Evolutionary conservation across 2,329 filamentous ascomycete genomes (phyloP).

Genomic region (Lecanosticta acicola): DNA sequence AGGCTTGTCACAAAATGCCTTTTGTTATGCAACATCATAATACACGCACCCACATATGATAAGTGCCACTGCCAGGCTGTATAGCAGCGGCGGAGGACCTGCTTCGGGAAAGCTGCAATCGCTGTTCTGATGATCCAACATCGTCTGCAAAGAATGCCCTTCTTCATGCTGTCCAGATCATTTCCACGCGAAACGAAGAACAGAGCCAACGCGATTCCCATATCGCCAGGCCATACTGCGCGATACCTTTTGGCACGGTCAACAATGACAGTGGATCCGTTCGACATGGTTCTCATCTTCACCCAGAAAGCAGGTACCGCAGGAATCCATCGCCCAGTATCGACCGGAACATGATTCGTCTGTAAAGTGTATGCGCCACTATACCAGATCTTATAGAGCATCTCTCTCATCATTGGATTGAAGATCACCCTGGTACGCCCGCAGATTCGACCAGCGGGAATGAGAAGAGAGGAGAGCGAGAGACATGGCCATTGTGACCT

Average conservation of each 20-base stretch:
- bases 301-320: constrained; percentile 26
- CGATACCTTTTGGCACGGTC: constrained; percentile 39
- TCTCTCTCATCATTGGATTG: constrained; percentile 36
- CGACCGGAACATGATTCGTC: constrained; percentile 33
- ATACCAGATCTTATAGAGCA: constrained; percentile 55
- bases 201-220: constrained; percentile 46
- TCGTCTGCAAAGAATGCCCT: constrained; percentile 44
- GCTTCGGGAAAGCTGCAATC: constrained; percentile 38
- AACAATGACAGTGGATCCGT: constrained; percentile 33
- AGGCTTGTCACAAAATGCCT: too few species aligned
- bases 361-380: constrained; percentile 42
- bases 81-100: constrained; percentile 36
- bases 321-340: constrained; percentile 31
- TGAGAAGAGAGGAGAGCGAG: too few species aligned
- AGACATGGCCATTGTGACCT: too few species aligned
- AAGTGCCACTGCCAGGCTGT: constrained; percentile 42
- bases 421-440: constrained; percentile 35
- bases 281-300: constrained; percentile 33
- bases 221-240: constrained; percentile 44
- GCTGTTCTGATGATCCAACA: constrained; percentile 41
- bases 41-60: constrained; percentile 53
- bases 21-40: too few species aligned
- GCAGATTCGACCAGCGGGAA: constrained; percentile 42
- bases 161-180: constrained; percentile 43
- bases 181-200: constrained; percentile 33